These are phyloP conservation scores for Collybia sordida DNA, from an alignment of 768 basidiomycete species.

Conservation along the genomic window DNA sequence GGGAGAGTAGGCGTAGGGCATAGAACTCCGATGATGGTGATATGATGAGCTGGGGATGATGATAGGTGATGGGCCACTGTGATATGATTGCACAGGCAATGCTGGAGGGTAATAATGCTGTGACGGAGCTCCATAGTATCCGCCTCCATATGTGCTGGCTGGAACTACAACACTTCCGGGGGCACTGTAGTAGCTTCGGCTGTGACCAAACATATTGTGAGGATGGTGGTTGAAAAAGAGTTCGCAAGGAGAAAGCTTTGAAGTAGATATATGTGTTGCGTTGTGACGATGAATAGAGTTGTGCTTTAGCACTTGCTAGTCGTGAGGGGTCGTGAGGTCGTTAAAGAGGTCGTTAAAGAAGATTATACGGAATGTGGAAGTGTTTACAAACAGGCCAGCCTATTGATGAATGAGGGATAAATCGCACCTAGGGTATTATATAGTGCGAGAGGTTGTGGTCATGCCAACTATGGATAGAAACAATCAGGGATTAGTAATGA, in stretches of 20 bases:
- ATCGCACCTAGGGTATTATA: not conserved
- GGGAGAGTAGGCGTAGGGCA: conserved; percentile 6
- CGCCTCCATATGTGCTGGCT: conserved; percentile 10
- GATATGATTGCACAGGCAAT: conserved; percentile 10
- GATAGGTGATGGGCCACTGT: conserved; percentile 10
- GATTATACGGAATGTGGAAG: conserved; percentile 8
- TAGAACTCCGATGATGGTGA: not conserved
- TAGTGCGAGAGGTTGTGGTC: not conserved
- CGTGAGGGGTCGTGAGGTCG: conserved; percentile 16
- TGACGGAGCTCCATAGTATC: conserved; percentile 9
- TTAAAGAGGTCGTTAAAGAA: conserved; percentile 15
- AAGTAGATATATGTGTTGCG: not conserved
- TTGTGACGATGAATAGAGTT: not conserved
- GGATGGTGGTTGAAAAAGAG: not conserved
- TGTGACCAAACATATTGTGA: not conserved
- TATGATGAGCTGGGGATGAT: conserved; percentile 12
- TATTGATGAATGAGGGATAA: conserved; percentile 13
- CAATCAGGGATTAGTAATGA: not conserved
- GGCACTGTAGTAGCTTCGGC: conserved; percentile 14
- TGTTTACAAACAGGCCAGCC: conserved; percentile 17
- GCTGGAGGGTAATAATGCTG: conserved; percentile 7
- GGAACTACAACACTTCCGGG: conserved; percentile 20
- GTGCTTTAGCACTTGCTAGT: conserved; percentile 1
- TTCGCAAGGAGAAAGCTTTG: not conserved
- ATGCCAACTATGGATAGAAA: not conserved